Conservation (phyloP, 129 eudicot species). For the Glebionis coronaria region DNA sequence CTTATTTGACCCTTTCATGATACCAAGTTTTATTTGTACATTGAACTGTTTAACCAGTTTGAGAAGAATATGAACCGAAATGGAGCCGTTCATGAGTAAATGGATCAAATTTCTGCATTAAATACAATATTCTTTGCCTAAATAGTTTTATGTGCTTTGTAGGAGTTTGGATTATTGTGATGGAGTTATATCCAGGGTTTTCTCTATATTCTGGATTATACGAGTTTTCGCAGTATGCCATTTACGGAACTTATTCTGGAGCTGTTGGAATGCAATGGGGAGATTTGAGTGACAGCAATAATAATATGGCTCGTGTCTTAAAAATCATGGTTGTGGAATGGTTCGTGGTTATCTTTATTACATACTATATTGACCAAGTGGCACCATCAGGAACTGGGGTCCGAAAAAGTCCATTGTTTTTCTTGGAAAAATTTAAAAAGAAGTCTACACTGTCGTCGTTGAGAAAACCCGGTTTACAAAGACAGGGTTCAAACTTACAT, state of each 20-base stretch:
- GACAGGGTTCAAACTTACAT: slow-evolving; percentile 65
- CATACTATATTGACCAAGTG: slow-evolving; percentile 75
- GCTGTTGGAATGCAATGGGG: slow-evolving; percentile 83
- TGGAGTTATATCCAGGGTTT: slow-evolving; percentile 90
- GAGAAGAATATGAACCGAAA: no score
- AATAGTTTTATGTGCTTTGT: slow-evolving; percentile 20
- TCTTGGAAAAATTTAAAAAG: slow-evolving; percentile 44
- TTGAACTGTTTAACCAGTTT: no score
- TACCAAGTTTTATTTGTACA: no score
- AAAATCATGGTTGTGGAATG: slow-evolving; percentile 78
- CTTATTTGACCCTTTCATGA: no score
- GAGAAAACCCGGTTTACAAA: slow-evolving; percentile 55
- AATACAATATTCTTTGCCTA: neutral
- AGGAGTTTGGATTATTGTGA: slow-evolving; percentile 79
- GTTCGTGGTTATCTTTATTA: slow-evolving; percentile 60
- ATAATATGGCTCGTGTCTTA: slow-evolving; percentile 68
- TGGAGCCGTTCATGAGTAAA: no score
- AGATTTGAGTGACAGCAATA: slow-evolving; percentile 55
- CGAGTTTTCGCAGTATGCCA: slow-evolving; percentile 75
- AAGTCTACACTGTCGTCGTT: slow-evolving; percentile 34
- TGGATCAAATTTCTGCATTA: no score
- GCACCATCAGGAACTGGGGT: slow-evolving; percentile 54
- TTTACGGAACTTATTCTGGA: slow-evolving; percentile 57
- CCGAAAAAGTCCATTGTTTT: slow-evolving; percentile 55
- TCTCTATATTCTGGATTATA: slow-evolving; percentile 74